phyloP scores from a whole-genome alignment of 768 basidiomycete species.

The Trichaptum fuscoviolaceum region DNA sequence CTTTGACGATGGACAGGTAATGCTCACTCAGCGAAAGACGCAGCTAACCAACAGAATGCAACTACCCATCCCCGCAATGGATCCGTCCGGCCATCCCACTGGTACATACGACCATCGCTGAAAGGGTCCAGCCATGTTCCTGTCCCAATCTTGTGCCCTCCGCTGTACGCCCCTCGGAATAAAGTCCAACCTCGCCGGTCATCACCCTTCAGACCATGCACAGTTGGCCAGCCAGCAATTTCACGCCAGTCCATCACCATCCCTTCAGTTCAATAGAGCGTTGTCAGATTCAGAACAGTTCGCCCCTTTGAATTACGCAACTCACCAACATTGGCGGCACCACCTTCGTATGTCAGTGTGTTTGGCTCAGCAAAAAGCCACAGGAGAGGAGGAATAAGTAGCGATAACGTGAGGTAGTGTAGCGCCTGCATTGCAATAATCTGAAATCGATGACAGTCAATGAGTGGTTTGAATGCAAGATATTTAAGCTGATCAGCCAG shows the following conservation, averaged over 20 bases:
- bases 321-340: conserved; percentile 73
- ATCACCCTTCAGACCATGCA: conserved; percentile 57
- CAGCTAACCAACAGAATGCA: conserved; percentile 78
- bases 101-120: conserved; percentile 6
- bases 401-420: conserved; percentile 85
- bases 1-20: conserved; percentile 3
- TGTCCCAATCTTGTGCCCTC: conserved; percentile 68
- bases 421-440: conserved; percentile 91
- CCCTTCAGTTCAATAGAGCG: conserved; percentile 33
- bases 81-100: conserved; percentile 70
- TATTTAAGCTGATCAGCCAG: conserved; percentile 3
- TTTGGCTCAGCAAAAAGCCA: conserved; percentile 66
- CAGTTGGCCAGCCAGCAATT: conserved; percentile 82
- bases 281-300: background rate
- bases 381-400: conserved; percentile 79
- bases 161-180: conserved; percentile 73
- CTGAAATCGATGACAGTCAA: conserved; percentile 33
- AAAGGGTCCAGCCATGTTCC: conserved; percentile 33
- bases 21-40: conserved; percentile 82
- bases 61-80: conserved; percentile 87
- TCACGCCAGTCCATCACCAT: conserved; percentile 99
- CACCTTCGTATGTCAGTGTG: conserved; percentile 69
- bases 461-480: background rate
- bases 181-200: conserved; percentile 53
- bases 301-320: conserved; percentile 8